Conservation (phyloP, 2,329 filamentous ascomycete genomes). For the Zymoseptoria pseudotritici region DNA sequence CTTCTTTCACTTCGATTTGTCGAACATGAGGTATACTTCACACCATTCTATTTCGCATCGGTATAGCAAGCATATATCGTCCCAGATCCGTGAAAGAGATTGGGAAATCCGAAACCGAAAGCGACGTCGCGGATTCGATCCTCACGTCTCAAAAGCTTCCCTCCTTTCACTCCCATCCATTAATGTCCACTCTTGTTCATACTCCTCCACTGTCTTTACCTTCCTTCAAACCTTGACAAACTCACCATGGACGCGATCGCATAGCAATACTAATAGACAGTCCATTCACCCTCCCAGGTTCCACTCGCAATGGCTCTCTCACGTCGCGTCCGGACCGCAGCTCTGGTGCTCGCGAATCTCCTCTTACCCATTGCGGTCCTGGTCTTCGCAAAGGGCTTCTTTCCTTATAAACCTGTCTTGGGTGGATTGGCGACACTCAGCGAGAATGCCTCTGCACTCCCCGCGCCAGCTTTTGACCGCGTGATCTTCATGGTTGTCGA, state of each 20-base stretch:
- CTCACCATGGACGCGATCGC: neutral
- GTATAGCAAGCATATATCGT: too few species aligned
- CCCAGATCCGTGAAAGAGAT: too few species aligned
- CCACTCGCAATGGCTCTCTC: slow-evolving; percentile 13
- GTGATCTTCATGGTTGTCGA: slow-evolving; percentile 97
- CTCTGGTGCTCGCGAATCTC: slow-evolving; percentile 56
- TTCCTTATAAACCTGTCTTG: slow-evolving; percentile 92
- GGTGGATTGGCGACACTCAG: slow-evolving; percentile 61
- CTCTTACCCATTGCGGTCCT: slow-evolving; percentile 62
- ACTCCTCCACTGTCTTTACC: neutral
- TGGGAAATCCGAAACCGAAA: neutral
- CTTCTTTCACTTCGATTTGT: too few species aligned
- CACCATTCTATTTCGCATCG: too few species aligned
- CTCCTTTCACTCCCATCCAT: neutral
- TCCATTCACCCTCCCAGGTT: neutral
- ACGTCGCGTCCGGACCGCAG: slow-evolving; percentile 38
- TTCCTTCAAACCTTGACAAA: neutral
- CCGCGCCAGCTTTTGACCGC: slow-evolving; percentile 71
- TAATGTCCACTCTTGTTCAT: neutral
- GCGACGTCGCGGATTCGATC: neutral
- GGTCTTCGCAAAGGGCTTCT: slow-evolving; percentile 84
- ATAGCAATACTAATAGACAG: neutral
- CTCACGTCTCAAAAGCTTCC: neutral
- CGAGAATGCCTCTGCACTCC: slow-evolving; percentile 32
- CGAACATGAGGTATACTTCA: too few species aligned